Evolutionary conservation across 2,329 filamentous ascomycete genomes (phyloP).

Genomic region (Orbilia quercus): DNA sequence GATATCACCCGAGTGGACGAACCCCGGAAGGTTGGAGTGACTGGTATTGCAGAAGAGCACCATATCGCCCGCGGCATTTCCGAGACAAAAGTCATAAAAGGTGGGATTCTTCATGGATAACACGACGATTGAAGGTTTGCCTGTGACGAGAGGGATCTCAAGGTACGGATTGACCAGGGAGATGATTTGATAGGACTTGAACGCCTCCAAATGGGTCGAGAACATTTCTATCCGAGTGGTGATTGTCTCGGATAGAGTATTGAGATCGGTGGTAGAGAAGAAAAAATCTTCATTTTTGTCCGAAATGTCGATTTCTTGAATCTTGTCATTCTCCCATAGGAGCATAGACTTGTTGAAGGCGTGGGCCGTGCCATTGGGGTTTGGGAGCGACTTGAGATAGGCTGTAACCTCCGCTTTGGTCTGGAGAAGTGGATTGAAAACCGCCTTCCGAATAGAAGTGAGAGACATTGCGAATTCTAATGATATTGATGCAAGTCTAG

Average conservation of each 20-base stretch:
- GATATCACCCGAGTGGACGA: slow-evolving; percentile 59
- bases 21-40: slow-evolving; percentile 54
- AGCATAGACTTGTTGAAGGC: slow-evolving; percentile 58
- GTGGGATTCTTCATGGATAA: slow-evolving; percentile 58
- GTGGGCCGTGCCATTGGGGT: slow-evolving; percentile 58
- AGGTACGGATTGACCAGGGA: slow-evolving; percentile 57
- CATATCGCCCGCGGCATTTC: slow-evolving; percentile 56
- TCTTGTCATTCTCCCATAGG: slow-evolving; percentile 47
- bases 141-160: slow-evolving; percentile 56
- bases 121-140: slow-evolving; percentile 58
- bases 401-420: slow-evolving; percentile 57
- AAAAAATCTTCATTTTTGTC: slow-evolving; percentile 59
- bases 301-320: slow-evolving; percentile 59
- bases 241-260: slow-evolving; percentile 59
- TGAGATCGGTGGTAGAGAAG: slow-evolving; percentile 60
- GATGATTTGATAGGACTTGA: slow-evolving; percentile 57
- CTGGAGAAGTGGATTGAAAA: slow-evolving; percentile 59
- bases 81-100: slow-evolving; percentile 60
- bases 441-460: slow-evolving; percentile 57
- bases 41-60: slow-evolving; percentile 56
- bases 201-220: slow-evolving; percentile 51
- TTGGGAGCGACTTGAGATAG: slow-evolving; percentile 54
- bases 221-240: slow-evolving; percentile 58
- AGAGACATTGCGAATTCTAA: slow-evolving; percentile 36
- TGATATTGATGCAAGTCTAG: not conserved